phyloP scores from a whole-genome alignment of 495 filamentous ascomycete species.

The Tuber magnatum region DNA sequence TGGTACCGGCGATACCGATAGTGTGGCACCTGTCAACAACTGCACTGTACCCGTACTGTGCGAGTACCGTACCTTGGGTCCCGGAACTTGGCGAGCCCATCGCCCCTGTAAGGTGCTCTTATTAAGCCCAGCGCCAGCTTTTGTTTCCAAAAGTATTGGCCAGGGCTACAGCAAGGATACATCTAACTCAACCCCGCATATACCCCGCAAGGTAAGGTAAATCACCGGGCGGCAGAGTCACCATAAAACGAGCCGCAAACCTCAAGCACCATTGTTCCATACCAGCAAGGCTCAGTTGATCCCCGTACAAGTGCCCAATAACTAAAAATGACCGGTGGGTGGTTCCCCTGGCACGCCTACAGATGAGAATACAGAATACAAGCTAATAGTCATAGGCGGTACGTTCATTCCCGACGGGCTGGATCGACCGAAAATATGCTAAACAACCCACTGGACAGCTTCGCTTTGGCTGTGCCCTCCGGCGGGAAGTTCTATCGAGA shows the following conservation, averaged over 20 bases:
- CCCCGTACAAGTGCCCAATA: neutral
- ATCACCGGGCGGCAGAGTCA: neutral
- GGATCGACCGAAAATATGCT: neutral
- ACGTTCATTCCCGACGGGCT: neutral
- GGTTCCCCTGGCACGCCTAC: neutral
- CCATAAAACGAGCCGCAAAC: neutral
- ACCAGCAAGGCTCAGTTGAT: neutral
- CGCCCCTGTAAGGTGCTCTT: neutral
- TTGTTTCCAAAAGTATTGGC: neutral
- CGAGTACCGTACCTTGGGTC: no score
- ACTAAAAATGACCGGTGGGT: neutral
- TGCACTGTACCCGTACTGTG: neutral
- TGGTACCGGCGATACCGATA: neutral
- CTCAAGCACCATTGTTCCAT: neutral
- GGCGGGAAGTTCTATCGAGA: conserved; percentile 22
- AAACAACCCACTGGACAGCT: conserved; percentile 3
- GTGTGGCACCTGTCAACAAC: neutral
- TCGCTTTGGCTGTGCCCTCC: conserved; percentile 38
- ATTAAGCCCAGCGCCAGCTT: neutral
- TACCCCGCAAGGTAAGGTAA: neutral
- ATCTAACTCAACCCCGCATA: neutral
- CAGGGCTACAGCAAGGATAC: neutral
- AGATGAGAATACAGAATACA: neutral
- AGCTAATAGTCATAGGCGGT: neutral
- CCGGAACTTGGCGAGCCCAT: neutral